Base-by-base conservation (phyloP, 352 stramenopile species). In the Phytophthora palmivora region DNA sequence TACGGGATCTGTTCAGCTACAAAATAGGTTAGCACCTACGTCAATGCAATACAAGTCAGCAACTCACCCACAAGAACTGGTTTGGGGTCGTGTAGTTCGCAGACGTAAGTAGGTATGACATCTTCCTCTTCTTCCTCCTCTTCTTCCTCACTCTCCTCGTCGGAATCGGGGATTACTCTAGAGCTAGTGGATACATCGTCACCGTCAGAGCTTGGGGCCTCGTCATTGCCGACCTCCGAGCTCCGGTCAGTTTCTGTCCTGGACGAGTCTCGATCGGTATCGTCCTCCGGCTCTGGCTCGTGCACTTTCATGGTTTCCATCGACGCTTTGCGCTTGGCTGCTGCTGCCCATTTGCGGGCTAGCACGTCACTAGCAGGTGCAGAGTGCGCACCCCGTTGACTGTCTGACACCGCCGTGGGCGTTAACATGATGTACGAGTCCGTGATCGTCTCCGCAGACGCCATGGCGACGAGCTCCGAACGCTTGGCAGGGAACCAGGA, bases 61-160 rank as follows among this genome's bases (percentile, higher is more conserved):
- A 14, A 65, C 60, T 36, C 52, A 93, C 84, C 84, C 45, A 83
- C 65, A 50, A 93, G 79, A 34, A 93, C 78, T 9, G 72, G 63
- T 47, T 91, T 91, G 6, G 84, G 84, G 65, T 93, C 84, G 48
- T 93, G 84, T 9, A 89, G 67, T 52, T 86, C 80, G 47, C 84
- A 93, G 22, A 93, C 71, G 41, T 91, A 93, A 14, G 84, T 91
- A 8, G 81, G 74, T 44, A 89, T 77, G 5, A 57, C 24, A 46
- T 65, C 53, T 30, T 68, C 58, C 3, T 68, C 67, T 1, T 72
- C 53, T 1, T 75, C 63, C 19, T 60, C 33, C n/a, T 51, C 72
- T 6, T 68, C 38, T n/a, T 77, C 59, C 19, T 73, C 55, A 8
- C 72, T 43, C 18, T 62, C 53, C 0, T 51, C 47, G 19, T 71